Percentiles rank a stretch among this genome's conserved stretches.
Conservation (phyloP, 2,329 filamentous ascomycete genomes). For the Sordariomycetes sp. region DNA sequence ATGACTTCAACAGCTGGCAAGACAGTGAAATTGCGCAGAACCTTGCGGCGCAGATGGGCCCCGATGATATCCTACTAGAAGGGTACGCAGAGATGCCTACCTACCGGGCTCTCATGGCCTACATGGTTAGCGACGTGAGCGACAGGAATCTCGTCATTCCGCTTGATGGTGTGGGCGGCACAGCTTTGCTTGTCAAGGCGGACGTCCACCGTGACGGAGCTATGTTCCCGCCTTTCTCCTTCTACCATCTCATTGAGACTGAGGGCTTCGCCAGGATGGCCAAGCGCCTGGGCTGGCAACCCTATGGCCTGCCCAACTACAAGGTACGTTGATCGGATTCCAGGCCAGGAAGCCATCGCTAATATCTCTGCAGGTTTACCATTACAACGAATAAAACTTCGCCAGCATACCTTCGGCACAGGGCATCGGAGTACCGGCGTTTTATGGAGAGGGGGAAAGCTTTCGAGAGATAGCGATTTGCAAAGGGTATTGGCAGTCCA, state of each 20-base stretch:
- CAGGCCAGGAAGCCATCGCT: neutral
- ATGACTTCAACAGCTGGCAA: conserved; percentile 97
- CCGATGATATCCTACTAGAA: conserved; percentile 87
- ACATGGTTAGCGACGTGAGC: conserved; percentile 53
- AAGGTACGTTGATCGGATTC: conserved; percentile 51
- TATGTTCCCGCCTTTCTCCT: conserved; percentile 96
- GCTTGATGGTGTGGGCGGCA: conserved; percentile 89
- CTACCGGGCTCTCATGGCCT: conserved; percentile 85
- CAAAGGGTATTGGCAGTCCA: too few species aligned
- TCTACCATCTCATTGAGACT: conserved; percentile 95
- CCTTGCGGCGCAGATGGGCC: conserved; percentile 70
- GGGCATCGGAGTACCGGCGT: too few species aligned
- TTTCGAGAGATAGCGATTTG: too few species aligned
- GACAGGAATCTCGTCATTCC: conserved; percentile 56
- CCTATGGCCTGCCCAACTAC: conserved; percentile 91
- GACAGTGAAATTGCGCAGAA: conserved; percentile 74
- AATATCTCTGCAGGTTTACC: conserved; percentile 57
- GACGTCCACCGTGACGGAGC: conserved; percentile 95
- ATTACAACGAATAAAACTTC: conserved; percentile 70
- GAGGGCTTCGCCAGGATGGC: conserved; percentile 99
- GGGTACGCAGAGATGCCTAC: conserved; percentile 91
- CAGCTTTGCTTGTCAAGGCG: conserved; percentile 86
- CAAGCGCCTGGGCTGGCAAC: conserved; percentile 72
- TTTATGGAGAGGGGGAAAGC: too few species aligned
- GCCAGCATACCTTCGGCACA: neutral